Evolutionary conservation across 768 basidiomycete species (phyloP), one percentile per base, ranked within the genome.

Genomic region (Phanerochaete sordida): DNA sequence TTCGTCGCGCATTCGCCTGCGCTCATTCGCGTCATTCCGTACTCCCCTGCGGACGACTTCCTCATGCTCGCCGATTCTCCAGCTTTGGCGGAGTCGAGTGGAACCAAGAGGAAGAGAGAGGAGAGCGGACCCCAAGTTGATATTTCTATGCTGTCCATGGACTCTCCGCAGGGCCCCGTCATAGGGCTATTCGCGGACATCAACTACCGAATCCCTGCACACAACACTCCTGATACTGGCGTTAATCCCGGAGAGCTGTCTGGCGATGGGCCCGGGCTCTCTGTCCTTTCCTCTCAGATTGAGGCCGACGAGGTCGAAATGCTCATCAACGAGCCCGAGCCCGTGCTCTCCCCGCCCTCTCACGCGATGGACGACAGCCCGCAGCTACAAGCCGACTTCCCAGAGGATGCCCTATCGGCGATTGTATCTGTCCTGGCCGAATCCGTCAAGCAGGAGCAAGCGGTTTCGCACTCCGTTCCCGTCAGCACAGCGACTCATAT

Each of bases 181-280:
- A 54, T 73, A 1, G 67, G 70, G 15, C 58, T 72, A 44, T 67
- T 69, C 55, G 65, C 67, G 13, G 71, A 73, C 52, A 62, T 76
- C 26, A 78, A 78, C 45, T 72, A 75, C 71, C 74, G 72, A 58
- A 66, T 45, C 5, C 62, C 67, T 48, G 58, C 66, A 26, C 56
- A 61, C 19, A 59, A 58, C 27, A 33, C 60, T 3, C 65, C 65
- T 30, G 58, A 61, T 3, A 44, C 62, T 5, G 71, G 76, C 28
- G 69, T 82, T 51, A 74, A 81, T 64, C 80, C 81, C 23, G 61
- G 74, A 31, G 74, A 78, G 31, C 73, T 77, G 28, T 68, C 76
- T 59, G 65, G 59, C 33, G 21, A 39, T 28, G 50, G n/a, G 13
- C 15, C 27, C 33, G 45, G 33, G 28, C 46, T 27, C 31, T 21